Evolutionary conservation across 352 stramenopile species (phyloP).

Genomic region (Globisporangium cylindrosporum): DNA sequence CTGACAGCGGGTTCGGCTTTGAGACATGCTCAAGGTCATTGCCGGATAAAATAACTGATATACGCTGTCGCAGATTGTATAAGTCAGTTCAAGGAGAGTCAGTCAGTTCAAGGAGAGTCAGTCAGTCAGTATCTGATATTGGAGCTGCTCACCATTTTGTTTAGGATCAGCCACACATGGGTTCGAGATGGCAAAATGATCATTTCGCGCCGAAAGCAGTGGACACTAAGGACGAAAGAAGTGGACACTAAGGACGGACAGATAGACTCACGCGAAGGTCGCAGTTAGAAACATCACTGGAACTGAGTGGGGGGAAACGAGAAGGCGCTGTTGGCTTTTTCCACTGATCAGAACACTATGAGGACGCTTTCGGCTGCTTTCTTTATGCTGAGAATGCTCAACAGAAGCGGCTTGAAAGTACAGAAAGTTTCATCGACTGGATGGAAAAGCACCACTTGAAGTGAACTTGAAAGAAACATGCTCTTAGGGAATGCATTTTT

Average conservation of each 20-base stretch:
- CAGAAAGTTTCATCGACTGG: neutral
- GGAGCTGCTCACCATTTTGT: neutral
- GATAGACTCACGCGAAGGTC: neutral
- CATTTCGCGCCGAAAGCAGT: neutral
- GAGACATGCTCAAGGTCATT: neutral
- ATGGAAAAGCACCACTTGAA: neutral
- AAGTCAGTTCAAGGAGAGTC: neutral
- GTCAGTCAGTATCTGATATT: neutral
- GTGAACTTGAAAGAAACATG: neutral
- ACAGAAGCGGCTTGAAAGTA: neutral
- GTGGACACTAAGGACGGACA: neutral
- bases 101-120: neutral
- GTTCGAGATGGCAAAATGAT: neutral
- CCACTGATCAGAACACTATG: no score
- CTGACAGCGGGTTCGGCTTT: neutral
- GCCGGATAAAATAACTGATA: neutral
- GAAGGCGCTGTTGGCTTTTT: no score
- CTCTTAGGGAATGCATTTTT: neutral
- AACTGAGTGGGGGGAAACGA: neutral
- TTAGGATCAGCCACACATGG: neutral
- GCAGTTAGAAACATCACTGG: neutral
- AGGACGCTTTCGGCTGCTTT: no score
- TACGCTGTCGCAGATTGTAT: neutral
- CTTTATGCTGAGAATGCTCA: no score
- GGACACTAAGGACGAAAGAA: neutral